These are phyloP conservation scores for Ustilago bromivora DNA, from an alignment of 1,284 basidiomycete genomes.

Conservation along the genomic window DNA sequence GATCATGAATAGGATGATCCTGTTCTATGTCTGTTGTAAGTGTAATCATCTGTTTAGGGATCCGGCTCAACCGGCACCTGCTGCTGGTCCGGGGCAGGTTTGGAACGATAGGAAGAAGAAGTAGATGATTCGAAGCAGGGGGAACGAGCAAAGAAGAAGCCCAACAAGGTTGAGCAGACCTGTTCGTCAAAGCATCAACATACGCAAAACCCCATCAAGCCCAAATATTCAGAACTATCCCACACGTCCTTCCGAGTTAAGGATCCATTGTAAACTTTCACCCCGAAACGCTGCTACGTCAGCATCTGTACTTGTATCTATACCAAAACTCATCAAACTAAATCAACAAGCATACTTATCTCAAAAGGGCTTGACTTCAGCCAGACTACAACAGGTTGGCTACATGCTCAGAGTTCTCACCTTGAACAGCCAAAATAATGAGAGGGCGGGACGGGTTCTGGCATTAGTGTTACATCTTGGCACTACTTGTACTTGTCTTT, in stretches of 20 bases:
- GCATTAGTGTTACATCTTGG: neutral
- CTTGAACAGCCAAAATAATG: neutral
- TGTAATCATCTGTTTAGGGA: conserved; percentile 66
- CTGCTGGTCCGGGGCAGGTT: conserved; percentile 41
- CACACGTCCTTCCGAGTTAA: neutral
- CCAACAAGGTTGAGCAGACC: neutral
- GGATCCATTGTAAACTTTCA: conserved; percentile 2
- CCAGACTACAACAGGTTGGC: neutral
- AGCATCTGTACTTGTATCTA: conserved; percentile 37
- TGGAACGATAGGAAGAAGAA: conserved; percentile 58
- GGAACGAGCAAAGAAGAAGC: neutral
- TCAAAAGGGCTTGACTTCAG: neutral
- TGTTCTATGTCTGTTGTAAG: conserved; percentile 66
- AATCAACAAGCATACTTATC: neutral
- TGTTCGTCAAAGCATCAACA: too few relatives aligned
- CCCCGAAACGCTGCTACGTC: neutral
- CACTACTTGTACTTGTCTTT: conserved; percentile 62
- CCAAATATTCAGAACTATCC: neutral
- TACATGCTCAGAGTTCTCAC: neutral
- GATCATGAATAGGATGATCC: conserved; percentile 65
- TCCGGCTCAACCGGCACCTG: conserved; percentile 35
- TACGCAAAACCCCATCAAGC: neutral
- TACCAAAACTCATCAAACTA: conserved; percentile 10
- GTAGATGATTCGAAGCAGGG: conserved; percentile 1
- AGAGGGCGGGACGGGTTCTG: neutral